Evolutionary conservation across 2,329 filamentous ascomycete species (phyloP), one percentile per base, ranked within the genome.

Genomic region (Colletotrichum sp.): DNA sequence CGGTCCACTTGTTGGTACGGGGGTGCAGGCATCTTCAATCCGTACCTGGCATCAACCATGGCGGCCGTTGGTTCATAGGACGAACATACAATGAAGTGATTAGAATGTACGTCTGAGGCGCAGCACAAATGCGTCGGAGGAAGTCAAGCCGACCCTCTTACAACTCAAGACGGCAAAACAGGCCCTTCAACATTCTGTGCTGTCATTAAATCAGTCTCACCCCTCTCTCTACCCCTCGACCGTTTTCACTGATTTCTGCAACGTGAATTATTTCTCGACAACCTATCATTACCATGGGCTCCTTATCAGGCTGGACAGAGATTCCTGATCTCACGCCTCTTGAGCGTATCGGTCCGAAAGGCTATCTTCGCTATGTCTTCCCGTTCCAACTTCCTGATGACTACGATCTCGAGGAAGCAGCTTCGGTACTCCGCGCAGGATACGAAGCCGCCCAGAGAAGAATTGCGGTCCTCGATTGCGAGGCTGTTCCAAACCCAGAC

Each of bases 331-430:
- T 78, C 77, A 55, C 73, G 81, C 71, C 73, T 16, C 48, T 73
- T 12, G 83, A 85, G 77, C 82, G 82, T 43, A 81, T 81, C 36
- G 83, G 83, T 0, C 82, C 83, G 5, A 83, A 83, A 63, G 82
- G 81, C 18, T 74, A 62, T n/a, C 48, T 76, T 16, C 70, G 70
- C 3, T 76, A 74, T 30, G 73, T 84, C n/a, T 83, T 85, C 58
- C 81, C 81, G 4, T 81, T 85, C 36, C 81, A 83, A 63, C 78
- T 85, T 2, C 63, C 76, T 8, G 79, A 83, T 0, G 67, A 79
- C 36, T 84, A 84, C 68, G 77, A 84, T 55, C 59, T 81, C 3
- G 77, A 81, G 3, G 76, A 81, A 38, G 71, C 80, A 10, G 78
- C 79, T 14, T 32, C 69, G 1, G 74, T 82, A n/a, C 76, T 84